Percentiles rank a stretch among this genome's conserved stretches.
phyloP scores from a whole-genome alignment of 2,329 filamentous ascomycete genomes.

The Monosporascus sp. region DNA sequence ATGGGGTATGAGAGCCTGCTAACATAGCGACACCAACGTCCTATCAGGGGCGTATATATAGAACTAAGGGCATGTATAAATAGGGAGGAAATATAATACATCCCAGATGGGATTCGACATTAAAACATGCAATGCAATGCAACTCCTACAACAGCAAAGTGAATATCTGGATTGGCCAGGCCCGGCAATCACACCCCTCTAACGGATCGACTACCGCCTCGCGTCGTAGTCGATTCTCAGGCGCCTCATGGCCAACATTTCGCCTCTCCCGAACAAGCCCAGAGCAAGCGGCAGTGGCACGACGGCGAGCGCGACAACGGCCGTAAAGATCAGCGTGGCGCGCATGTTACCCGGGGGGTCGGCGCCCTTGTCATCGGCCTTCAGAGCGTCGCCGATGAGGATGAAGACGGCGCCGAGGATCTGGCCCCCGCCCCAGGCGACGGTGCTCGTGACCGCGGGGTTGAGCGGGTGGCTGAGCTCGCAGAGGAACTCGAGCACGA shows the following conservation, averaged over 20 bases:
- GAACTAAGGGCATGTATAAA: no score
- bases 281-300: constrained; percentile 64
- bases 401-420: constrained; percentile 81
- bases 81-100: no score
- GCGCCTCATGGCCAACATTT: constrained; percentile 46
- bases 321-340: constrained; percentile 71
- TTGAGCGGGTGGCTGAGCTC: constrained; percentile 83
- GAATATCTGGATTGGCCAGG: no score
- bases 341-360: constrained; percentile 68
- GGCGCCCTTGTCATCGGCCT: constrained; percentile 40
- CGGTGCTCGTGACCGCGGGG: constrained; percentile 76
- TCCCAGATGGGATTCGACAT: no score
- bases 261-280: constrained; percentile 61
- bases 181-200: no score
- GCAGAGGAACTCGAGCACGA: constrained; percentile 80
- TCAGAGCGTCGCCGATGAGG: constrained; percentile 72
- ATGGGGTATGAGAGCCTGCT: no score
- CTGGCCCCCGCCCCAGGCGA: constrained; percentile 85
- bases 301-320: constrained; percentile 60
- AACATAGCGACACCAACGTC: no score
- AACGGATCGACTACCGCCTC: no score
- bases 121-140: no score
- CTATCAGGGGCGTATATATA: no score
- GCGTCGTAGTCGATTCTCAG: constrained; percentile 37
- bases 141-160: no score